Evolutionary conservation across 495 filamentous ascomycete genomes (phyloP).

Genomic region (Rhizodiscina lignyota): DNA sequence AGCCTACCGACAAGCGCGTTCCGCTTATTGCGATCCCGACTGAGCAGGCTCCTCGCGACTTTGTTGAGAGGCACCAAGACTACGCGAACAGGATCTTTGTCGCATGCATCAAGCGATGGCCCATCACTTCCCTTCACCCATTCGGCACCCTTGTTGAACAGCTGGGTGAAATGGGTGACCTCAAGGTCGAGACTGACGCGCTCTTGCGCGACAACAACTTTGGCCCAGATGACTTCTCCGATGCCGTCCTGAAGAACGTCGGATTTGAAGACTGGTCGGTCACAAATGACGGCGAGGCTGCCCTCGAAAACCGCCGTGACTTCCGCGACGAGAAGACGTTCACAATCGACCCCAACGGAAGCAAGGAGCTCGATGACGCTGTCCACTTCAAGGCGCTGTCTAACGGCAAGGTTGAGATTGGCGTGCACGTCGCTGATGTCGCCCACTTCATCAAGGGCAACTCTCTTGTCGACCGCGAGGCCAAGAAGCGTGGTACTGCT

Average conservation of each 20-base stretch:
- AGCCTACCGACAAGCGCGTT: slow-evolving; percentile 97
- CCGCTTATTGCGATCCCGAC: slow-evolving; percentile 96
- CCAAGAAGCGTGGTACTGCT: slow-evolving; percentile 92
- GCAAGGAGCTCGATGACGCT: slow-evolving; percentile 75
- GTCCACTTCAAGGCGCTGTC: slow-evolving; percentile 71
- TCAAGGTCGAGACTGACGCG: slow-evolving; percentile 94
- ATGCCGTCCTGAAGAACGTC: slow-evolving; percentile 85
- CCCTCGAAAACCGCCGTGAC: slow-evolving; percentile 63
- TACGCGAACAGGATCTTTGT: slow-evolving; percentile 97
- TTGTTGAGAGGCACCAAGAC: slow-evolving; percentile 95
- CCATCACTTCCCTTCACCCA: slow-evolving; percentile 96
- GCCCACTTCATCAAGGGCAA: slow-evolving; percentile 94
- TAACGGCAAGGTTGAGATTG: slow-evolving; percentile 81
- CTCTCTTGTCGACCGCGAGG: slow-evolving; percentile 91
- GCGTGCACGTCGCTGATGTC: slow-evolving; percentile 89
- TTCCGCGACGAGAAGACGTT: slow-evolving; percentile 84
- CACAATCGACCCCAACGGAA: slow-evolving; percentile 73
- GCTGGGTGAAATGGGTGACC: slow-evolving; percentile 91
- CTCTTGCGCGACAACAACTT: slow-evolving; percentile 98
- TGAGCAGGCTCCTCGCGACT: slow-evolving; percentile 92
- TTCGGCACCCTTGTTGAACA: slow-evolving; percentile 96
- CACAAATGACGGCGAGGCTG: slow-evolving; percentile 60
- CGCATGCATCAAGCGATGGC: slow-evolving; percentile 98
- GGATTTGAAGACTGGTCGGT: slow-evolving; percentile 84
- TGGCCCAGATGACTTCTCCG: slow-evolving; percentile 89